These are phyloP conservation scores for Cyclocybe cylindracea DNA, from an alignment of 768 basidiomycete species.

Conservation along the genomic window DNA sequence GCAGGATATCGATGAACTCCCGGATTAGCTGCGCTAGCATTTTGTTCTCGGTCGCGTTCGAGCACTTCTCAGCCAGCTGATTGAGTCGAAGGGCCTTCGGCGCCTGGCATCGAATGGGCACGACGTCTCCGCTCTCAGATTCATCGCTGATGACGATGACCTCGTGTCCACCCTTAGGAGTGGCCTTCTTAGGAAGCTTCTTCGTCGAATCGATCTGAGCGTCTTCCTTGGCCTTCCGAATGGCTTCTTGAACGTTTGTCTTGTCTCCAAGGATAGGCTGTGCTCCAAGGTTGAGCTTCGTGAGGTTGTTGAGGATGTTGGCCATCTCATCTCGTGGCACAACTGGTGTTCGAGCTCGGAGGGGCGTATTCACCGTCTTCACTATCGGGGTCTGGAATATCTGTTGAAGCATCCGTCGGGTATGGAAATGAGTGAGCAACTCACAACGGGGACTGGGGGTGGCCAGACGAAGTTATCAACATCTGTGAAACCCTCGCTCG, in stretches of 20 bases:
- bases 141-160: conserved; percentile 52
- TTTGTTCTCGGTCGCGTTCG: conserved; percentile 52
- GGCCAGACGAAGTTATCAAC: conserved; percentile 75
- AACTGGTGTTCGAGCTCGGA: conserved; percentile 36
- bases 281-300: conserved; percentile 56
- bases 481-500: conserved; percentile 56
- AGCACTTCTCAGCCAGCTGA: conserved; percentile 43
- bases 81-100: conserved; percentile 58
- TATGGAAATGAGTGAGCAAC: conserved; percentile 11
- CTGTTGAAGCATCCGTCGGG: not conserved
- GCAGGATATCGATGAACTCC: conserved; percentile 64
- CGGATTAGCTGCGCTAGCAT: conserved; percentile 53
- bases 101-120: conserved; percentile 13
- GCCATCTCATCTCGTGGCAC: conserved; percentile 46
- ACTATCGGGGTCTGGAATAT: conserved; percentile 14
- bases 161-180: conserved; percentile 4
- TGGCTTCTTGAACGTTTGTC: conserved; percentile 44
- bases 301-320: conserved; percentile 58
- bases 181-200: not conserved
- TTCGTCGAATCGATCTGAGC: conserved; percentile 24
- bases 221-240: conserved; percentile 33
- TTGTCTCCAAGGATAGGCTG: conserved; percentile 53
- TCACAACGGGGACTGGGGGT: conserved; percentile 43
- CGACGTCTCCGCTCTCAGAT: conserved; percentile 32
- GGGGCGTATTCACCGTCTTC: conserved; percentile 37